Evolutionary conservation across 2,329 filamentous ascomycete species (phyloP).

Genomic region (Akanthomyces lecanii): DNA sequence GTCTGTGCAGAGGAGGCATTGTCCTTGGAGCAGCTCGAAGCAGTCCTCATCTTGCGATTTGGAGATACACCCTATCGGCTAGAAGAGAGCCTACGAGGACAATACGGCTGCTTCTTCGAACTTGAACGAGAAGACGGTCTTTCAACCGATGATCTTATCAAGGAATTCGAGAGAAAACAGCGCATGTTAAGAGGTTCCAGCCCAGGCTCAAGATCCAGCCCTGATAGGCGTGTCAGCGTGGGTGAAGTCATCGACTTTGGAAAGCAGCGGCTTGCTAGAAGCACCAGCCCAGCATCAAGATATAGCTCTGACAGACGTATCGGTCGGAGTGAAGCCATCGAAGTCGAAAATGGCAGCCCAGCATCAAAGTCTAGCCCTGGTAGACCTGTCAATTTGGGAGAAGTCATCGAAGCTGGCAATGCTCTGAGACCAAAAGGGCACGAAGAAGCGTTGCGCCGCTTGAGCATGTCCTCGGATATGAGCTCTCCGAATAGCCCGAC

Average conservation of each 20-base stretch:
- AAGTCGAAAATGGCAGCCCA: background rate
- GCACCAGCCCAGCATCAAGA: conserved; percentile 3
- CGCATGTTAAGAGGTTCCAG: conserved; percentile 17
- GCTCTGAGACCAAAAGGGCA: conserved; percentile 6
- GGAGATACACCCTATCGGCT: conserved; percentile 37
- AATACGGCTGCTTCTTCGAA: conserved; percentile 45
- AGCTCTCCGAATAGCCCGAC: conserved; percentile 27
- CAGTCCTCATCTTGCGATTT: conserved; percentile 39
- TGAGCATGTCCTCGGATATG: conserved; percentile 12
- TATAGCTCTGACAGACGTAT: conserved; percentile 12
- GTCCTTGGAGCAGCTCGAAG: conserved; percentile 41
- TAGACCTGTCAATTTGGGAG: background rate
- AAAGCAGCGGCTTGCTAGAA: conserved; percentile 4
- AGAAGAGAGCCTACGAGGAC: conserved; percentile 40
- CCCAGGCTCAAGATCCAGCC: background rate
- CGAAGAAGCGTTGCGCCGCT: conserved; percentile 5
- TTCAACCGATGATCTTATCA: conserved; percentile 38
- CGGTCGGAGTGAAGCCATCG: background rate
- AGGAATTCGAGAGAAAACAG: conserved; percentile 32
- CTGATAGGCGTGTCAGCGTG: background rate
- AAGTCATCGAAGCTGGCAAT: background rate
- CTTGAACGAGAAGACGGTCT: conserved; percentile 41
- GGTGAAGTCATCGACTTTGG: background rate
- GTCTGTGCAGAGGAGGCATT: conserved; percentile 41
- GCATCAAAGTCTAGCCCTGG: background rate